Conservation (phyloP, 2,329 filamentous ascomycete genomes). For the Aspergillus versicolor region DNA sequence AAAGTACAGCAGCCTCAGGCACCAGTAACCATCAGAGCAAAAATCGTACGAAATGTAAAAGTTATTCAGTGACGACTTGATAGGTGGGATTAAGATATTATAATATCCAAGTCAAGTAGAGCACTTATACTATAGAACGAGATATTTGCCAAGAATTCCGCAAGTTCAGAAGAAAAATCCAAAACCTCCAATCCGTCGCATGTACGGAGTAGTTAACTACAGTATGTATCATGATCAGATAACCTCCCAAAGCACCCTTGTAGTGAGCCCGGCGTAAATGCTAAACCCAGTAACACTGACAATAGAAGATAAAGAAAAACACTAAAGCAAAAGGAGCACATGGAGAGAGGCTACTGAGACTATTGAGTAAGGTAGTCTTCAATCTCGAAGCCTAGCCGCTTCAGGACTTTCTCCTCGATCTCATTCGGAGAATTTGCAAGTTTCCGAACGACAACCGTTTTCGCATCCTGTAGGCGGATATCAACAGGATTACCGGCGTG, state of each 20-base stretch:
- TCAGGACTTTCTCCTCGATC: slow-evolving; percentile 67
- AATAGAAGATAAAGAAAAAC: not conserved
- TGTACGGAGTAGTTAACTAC: too few species aligned
- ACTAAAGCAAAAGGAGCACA: not conserved
- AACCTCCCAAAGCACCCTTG: not conserved
- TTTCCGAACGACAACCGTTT: slow-evolving; percentile 55
- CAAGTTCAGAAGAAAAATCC: not conserved
- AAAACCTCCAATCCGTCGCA: not conserved
- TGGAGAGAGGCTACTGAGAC: not conserved
- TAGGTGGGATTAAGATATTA: not conserved
- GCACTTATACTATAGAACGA: not conserved
- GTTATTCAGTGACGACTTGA: not conserved
- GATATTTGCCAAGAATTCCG: not conserved
- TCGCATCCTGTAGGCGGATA: slow-evolving; percentile 51
- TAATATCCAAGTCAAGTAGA: not conserved
- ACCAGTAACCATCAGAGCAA: not conserved
- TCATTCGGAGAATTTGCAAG: slow-evolving; percentile 28
- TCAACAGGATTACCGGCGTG: slow-evolving; percentile 52
- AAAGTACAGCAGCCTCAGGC: slow-evolving; percentile 8
- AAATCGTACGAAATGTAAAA: not conserved
- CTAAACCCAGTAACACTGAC: not conserved
- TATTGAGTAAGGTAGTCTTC: slow-evolving; percentile 62
- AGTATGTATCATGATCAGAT: not conserved
- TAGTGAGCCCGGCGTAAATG: not conserved
- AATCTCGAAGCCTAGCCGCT: slow-evolving; percentile 82